phyloP scores from a whole-genome alignment of 345 rosid species.

The Dovyalis caffra region DNA sequence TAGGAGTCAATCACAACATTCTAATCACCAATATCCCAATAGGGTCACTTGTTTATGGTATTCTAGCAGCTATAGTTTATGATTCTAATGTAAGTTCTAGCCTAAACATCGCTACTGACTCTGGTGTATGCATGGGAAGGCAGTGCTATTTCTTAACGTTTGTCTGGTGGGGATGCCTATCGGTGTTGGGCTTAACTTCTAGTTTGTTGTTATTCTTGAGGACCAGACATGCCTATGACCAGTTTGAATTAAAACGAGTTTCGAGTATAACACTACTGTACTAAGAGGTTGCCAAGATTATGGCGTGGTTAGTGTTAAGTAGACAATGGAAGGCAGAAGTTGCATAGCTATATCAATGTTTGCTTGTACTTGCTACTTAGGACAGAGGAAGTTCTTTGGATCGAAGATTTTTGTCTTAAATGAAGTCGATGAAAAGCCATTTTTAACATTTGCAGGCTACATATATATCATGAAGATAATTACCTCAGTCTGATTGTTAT shows the following conservation, averaged over 20 bases:
- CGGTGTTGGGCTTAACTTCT: conserved; percentile 57
- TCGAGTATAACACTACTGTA: conserved; percentile 17
- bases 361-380: background rate
- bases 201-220: conserved; percentile 64
- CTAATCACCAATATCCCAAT: conserved; percentile 88
- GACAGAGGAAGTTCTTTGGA: background rate
- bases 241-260: conserved; percentile 54
- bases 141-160: conserved; percentile 72
- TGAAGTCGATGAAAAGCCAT: background rate
- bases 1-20: conserved; percentile 93
- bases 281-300: conserved; percentile 9
- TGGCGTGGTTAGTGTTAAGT: background rate
- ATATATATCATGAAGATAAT: background rate
- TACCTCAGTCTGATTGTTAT: background rate
- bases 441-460: background rate
- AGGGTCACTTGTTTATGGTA: conserved; percentile 80
- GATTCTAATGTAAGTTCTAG: conserved; percentile 46
- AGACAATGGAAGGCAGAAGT: background rate
- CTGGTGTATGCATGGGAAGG: conserved; percentile 72
- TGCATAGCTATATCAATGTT: background rate
- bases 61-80: conserved; percentile 78
- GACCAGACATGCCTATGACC: conserved; percentile 77
- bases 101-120: conserved; percentile 28
- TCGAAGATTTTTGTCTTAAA: background rate
- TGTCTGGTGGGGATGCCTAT: conserved; percentile 81